phyloP scores from a whole-genome alignment of 345 rosid genomes.

The Angophora floribunda region DNA sequence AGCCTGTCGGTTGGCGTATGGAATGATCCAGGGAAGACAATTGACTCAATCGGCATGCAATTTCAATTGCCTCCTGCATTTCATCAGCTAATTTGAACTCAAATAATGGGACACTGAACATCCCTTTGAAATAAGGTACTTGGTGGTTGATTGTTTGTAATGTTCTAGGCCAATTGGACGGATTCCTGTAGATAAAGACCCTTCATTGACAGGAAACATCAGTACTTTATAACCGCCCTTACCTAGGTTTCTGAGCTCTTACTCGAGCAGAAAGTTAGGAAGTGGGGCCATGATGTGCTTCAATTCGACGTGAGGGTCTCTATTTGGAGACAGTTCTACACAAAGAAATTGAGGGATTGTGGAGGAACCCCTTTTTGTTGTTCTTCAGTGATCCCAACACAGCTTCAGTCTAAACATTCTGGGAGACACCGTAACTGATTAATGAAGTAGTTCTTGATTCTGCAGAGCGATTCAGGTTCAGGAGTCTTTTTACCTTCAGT shows the following conservation, averaged over 20 bases:
- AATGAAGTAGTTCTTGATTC: not conserved
- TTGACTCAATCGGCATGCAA: conserved; percentile 64
- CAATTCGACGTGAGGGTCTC: not conserved
- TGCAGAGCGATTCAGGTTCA: not conserved
- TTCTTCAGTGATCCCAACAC: not conserved
- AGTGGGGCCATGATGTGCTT: conserved; percentile 32
- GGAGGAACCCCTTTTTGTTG: not conserved
- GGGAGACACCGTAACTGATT: not conserved
- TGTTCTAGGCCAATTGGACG: conserved; percentile 23
- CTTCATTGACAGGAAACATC: conserved; percentile 66
- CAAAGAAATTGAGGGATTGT: not conserved
- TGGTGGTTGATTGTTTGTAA: not conserved
- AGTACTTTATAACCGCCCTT: conserved; percentile 42
- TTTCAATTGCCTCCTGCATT: conserved; percentile 67
- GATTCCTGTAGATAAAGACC: conserved; percentile 71
- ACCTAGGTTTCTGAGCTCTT: conserved; percentile 82
- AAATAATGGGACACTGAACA: conserved; percentile 67
- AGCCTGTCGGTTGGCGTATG: conserved; percentile 68
- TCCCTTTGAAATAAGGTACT: conserved; percentile 67
- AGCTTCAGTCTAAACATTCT: not conserved
- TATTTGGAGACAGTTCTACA: not conserved
- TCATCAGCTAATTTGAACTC: conserved; percentile 70
- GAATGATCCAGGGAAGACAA: conserved; percentile 73
- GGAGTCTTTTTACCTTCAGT: not conserved
- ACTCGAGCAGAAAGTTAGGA: conserved; percentile 64